These are phyloP conservation scores for Russula griseocarnosa DNA, from an alignment of 768 basidiomycete genomes.

Conservation along the genomic window DNA sequence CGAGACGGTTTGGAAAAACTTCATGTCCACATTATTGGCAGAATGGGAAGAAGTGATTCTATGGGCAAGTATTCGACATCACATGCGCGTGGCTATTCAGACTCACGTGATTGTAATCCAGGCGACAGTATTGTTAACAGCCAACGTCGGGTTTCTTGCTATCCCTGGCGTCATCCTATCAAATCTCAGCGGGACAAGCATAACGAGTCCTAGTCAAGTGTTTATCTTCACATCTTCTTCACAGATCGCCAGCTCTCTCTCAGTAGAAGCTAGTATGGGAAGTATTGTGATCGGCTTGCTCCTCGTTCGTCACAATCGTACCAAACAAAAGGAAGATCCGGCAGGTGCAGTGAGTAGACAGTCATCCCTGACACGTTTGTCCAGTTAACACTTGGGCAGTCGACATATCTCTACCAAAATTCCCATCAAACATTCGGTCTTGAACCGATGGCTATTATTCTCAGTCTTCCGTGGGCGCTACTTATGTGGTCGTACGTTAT, in stretches of 20 bases:
- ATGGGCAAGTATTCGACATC: conserved; percentile 1
- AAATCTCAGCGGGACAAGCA: background rate
- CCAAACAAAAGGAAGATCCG: conserved; percentile 9
- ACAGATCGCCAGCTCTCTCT: conserved; percentile 23
- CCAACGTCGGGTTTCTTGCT: conserved; percentile 37
- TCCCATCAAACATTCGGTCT: conserved; percentile 8
- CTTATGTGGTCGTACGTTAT: conserved; percentile 23
- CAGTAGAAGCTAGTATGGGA: conserved; percentile 13
- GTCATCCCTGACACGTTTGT: background rate
- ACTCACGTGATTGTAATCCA: background rate
- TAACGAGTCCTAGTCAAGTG: background rate
- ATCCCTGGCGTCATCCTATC: conserved; percentile 32
- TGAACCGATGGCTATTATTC: conserved; percentile 19
- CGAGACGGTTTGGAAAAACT: conserved; percentile 15
- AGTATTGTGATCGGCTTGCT: conserved; percentile 24
- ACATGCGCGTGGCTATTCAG: background rate
- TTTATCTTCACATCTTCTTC: background rate
- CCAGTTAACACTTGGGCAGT: background rate
- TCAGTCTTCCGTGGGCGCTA: conserved; percentile 20
- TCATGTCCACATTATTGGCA: conserved; percentile 8
- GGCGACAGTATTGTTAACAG: conserved; percentile 36
- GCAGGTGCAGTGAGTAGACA: conserved; percentile 14
- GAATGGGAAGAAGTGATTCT: conserved; percentile 21
- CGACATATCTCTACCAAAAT: conserved; percentile 6
- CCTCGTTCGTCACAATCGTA: conserved; percentile 21